These are phyloP conservation scores for Corynespora cassiicola DNA, from an alignment of 2,329 filamentous ascomycete species.

Conservation along the genomic window DNA sequence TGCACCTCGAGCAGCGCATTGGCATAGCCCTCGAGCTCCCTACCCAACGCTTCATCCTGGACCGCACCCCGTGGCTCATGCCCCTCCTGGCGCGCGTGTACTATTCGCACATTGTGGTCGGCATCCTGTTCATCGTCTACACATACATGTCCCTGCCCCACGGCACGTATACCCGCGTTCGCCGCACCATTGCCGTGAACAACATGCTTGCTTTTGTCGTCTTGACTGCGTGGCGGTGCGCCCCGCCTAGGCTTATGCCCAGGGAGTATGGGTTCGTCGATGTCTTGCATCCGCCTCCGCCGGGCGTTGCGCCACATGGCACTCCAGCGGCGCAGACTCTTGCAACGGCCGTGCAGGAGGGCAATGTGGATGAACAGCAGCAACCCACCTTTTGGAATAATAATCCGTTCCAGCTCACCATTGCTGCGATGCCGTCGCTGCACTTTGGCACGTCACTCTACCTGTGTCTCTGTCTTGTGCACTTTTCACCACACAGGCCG, in stretches of 20 bases:
- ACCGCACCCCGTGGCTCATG: slow-evolving; percentile 46
- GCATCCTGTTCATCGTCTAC: slow-evolving; percentile 56
- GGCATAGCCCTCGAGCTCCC: slow-evolving; percentile 50
- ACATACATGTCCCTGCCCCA: slow-evolving; percentile 54
- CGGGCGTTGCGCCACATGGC: too few species aligned
- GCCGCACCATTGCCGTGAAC: slow-evolving; percentile 57
- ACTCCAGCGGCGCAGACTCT: too few species aligned
- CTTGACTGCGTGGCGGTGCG: slow-evolving; percentile 56
- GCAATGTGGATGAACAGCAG: not conserved
- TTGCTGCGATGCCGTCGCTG: slow-evolving; percentile 58
- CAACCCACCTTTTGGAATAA: slow-evolving; percentile 48
- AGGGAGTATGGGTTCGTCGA: slow-evolving; percentile 56
- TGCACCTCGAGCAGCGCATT: slow-evolving; percentile 46
- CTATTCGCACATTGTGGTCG: slow-evolving; percentile 55
- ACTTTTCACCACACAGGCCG: slow-evolving; percentile 50
- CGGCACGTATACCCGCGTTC: slow-evolving; percentile 49
- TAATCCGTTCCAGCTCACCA: slow-evolving; percentile 56
- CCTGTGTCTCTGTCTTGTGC: slow-evolving; percentile 42
- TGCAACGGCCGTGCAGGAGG: too few species aligned
- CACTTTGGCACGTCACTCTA: slow-evolving; percentile 55
- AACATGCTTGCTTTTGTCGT: slow-evolving; percentile 58
- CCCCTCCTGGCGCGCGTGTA: slow-evolving; percentile 51
- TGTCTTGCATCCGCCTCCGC: slow-evolving; percentile 48
- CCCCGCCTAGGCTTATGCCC: slow-evolving; percentile 57
- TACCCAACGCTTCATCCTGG: slow-evolving; percentile 50